Evolutionary conservation across 805 yeast species (phyloP).

Genomic region (Metschnikowia kofuensis): DNA sequence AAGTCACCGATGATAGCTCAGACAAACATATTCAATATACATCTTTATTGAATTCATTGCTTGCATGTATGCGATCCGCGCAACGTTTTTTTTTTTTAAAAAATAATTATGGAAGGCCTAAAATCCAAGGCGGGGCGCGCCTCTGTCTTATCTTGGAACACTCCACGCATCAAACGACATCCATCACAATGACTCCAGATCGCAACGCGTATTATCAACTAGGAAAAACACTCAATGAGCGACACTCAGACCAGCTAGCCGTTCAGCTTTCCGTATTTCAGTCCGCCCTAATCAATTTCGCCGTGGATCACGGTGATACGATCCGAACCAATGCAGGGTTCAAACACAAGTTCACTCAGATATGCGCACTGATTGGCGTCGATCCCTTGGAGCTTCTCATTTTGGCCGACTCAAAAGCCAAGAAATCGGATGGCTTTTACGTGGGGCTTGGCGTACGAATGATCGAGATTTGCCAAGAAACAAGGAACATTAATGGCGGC

Average conservation of each 20-base stretch:
- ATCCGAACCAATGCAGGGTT: conserved; percentile 62
- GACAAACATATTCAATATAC: too few relatives aligned
- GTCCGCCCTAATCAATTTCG: conserved; percentile 70
- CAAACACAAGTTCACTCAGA: conserved; percentile 66
- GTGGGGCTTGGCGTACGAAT: conserved; percentile 70
- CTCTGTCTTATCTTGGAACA: too few relatives aligned
- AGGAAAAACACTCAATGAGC: conserved; percentile 48
- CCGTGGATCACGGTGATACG: conserved; percentile 66
- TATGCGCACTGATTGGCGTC: conserved; percentile 78
- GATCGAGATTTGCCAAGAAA: conserved; percentile 70
- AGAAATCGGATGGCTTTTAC: conserved; percentile 47
- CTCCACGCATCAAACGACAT: neutral
- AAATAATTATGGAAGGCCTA: too few relatives aligned
- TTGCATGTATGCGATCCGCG: too few relatives aligned
- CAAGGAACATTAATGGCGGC: conserved; percentile 79
- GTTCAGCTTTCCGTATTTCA: conserved; percentile 78
- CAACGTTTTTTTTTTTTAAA: too few relatives aligned
- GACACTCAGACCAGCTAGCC: conserved; percentile 58
- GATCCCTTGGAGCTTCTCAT: conserved; percentile 60
- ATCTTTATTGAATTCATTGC: too few relatives aligned
- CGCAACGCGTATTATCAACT: conserved; percentile 41
- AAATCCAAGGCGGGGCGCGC: too few relatives aligned
- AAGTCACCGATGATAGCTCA: too few relatives aligned
- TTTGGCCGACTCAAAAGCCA: conserved; percentile 23
- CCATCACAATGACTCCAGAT: conserved; percentile 1